Conservation (phyloP, 2,329 filamentous ascomycete genomes). For the Cladosporium velox region DNA sequence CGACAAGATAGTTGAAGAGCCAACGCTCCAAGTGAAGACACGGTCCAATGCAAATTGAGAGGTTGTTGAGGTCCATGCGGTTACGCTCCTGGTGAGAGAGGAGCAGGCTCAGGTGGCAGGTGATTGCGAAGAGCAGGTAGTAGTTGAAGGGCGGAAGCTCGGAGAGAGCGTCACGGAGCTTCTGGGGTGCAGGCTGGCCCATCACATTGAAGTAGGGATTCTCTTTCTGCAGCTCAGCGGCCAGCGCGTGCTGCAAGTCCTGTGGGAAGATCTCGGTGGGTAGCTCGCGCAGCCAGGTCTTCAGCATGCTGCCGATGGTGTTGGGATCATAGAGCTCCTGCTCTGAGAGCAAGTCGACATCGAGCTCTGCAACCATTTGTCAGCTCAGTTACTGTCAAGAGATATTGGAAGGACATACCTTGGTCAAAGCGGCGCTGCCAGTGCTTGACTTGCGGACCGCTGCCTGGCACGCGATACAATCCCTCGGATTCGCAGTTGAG, state of each 20-base stretch:
- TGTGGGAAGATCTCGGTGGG: conserved; percentile 93
- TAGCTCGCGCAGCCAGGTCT: conserved; percentile 92
- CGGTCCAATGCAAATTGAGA: conserved; percentile 96
- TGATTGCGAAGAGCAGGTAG: conserved; percentile 95
- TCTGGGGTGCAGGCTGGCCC: conserved; percentile 66
- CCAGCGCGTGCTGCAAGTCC: conserved; percentile 74
- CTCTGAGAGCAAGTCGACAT: conserved; percentile 87
- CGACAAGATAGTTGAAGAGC: conserved; percentile 92
- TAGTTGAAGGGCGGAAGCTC: conserved; percentile 97
- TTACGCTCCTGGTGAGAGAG: conserved; percentile 92
- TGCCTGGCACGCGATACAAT: conserved; percentile 88
- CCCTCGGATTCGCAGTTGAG: conserved; percentile 94
- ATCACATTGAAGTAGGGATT: conserved; percentile 70
- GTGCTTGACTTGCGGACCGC: conserved; percentile 84
- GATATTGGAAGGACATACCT: conserved; percentile 59
- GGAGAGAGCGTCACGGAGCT: conserved; percentile 88
- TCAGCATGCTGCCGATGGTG: conserved; percentile 93
- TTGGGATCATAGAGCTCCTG: conserved; percentile 92
- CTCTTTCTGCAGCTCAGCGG: conserved; percentile 76
- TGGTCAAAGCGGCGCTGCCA: conserved; percentile 82
- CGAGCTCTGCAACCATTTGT: conserved; percentile 60
- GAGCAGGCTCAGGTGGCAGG: conserved; percentile 88
- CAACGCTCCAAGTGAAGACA: conserved; percentile 95
- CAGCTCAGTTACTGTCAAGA: not conserved
- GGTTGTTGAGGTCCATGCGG: conserved; percentile 95